These are phyloP conservation scores for maize (Zea mays) DNA, from an alignment of 176 grass and related monocot genomes.

Conservation along the genomic window DNA sequence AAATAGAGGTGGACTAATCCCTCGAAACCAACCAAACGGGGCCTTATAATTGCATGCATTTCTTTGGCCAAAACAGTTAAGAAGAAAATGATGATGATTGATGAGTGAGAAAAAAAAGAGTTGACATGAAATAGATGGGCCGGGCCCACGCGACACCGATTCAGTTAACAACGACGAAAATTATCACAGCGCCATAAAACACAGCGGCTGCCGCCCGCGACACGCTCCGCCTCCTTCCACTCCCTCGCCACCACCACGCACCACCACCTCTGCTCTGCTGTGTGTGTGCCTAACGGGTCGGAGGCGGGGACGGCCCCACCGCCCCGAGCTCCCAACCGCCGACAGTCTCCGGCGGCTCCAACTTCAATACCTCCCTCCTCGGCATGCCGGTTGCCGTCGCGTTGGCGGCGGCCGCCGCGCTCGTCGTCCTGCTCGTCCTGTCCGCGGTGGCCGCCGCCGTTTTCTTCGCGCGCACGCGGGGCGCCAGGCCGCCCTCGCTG, in stretches of 20 bases:
- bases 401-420: conserved; percentile 5
- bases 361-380: conserved; percentile 3
- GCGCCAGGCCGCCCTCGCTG: conserved; percentile 14
- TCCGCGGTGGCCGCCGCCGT: conserved; percentile 16
- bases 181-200: conserved; percentile 37
- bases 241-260: conserved; percentile 2
- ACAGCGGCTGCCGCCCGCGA: conserved; percentile 19
- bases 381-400: conserved; percentile 34
- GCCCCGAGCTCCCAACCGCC: not conserved
- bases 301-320: conserved; percentile 13
- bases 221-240: conserved; percentile 18
- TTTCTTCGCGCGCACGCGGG: conserved; percentile 35
- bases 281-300: conserved; percentile 16
- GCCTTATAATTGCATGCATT: not conserved
- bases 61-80: not conserved
- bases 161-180: conserved; percentile 14
- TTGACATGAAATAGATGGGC: not conserved
- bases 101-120: no score
- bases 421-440: conserved; percentile 48
- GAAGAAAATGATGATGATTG: not conserved
- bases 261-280: not conserved
- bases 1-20: no score
- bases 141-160: conserved; percentile 32
- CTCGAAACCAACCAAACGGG: no score
- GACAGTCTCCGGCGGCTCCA: no score